A percentile compares a stretch with the other conserved stretches of the same genome.
phyloP scores from a whole-genome alignment of 2,329 filamentous ascomycete species.

The Bipolaris sorokiniana region DNA sequence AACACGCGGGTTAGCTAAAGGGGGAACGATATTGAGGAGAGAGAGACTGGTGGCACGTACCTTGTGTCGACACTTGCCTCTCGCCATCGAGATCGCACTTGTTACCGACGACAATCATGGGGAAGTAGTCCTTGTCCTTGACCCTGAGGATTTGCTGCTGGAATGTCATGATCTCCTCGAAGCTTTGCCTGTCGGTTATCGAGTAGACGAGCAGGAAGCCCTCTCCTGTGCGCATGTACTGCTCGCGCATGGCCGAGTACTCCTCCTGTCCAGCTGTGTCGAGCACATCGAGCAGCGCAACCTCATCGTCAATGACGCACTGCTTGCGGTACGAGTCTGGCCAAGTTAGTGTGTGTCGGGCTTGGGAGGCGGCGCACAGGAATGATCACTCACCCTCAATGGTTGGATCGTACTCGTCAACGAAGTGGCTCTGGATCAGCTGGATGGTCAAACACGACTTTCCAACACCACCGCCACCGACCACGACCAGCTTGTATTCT shows the following conservation, averaged over 20 bases:
- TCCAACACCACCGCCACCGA: slow-evolving; percentile 96
- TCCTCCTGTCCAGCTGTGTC: slow-evolving; percentile 99
- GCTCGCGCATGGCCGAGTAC: slow-evolving; percentile 98
- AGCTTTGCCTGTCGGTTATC: slow-evolving; percentile 95
- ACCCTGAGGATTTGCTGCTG: slow-evolving; percentile 98
- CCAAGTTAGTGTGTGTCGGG: slow-evolving; percentile 17
- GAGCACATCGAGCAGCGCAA: slow-evolving; percentile 94
- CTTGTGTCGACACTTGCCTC: slow-evolving; percentile 88
- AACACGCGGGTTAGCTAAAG: slow-evolving; percentile 25
- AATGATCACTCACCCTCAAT: slow-evolving; percentile 80
- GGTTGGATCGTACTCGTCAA: slow-evolving; percentile 98
- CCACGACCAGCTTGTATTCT: slow-evolving; percentile 74
- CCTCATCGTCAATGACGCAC: slow-evolving; percentile 98
- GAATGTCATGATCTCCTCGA: slow-evolving; percentile 98
- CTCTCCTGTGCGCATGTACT: slow-evolving; percentile 99
- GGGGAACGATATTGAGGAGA: slow-evolving; percentile 11
- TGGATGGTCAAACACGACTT: slow-evolving; percentile 99
- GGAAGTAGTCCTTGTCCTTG: slow-evolving; percentile 99
- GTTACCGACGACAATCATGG: slow-evolving; percentile 98
- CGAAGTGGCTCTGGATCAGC: slow-evolving; percentile 81
- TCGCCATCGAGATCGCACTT: slow-evolving; percentile 98
- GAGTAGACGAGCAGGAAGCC: slow-evolving; percentile 98
- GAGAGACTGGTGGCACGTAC: slow-evolving; percentile 60
- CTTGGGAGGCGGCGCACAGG: neutral
- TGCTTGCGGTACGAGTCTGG: slow-evolving; percentile 99